Evolutionary conservation across 2,329 filamentous ascomycete genomes (phyloP).

Genomic region (Gnomoniopsis sp.): DNA sequence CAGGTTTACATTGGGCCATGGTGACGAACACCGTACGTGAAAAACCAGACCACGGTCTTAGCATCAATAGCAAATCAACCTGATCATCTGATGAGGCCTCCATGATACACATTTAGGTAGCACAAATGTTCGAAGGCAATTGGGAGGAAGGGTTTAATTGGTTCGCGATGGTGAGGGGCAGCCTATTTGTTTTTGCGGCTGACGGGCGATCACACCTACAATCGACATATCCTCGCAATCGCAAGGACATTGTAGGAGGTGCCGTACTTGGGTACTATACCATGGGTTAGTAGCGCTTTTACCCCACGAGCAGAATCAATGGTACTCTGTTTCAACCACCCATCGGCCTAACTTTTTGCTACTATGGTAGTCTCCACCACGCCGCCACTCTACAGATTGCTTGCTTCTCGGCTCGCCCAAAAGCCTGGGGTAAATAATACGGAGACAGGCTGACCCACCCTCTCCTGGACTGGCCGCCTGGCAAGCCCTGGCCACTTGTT

Average conservation of each 20-base stretch:
- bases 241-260: not conserved
- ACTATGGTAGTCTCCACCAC: not conserved
- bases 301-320: not conserved
- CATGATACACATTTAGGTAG: not conserved
- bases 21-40: not conserved
- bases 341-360: not conserved
- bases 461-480: conserved; percentile 14
- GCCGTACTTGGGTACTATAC: not conserved
- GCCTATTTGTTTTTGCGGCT: not conserved
- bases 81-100: not conserved
- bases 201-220: not conserved
- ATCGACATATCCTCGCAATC: not conserved
- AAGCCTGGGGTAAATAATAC: conserved; percentile 18
- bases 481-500: conserved; percentile 4
- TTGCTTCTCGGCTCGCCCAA: not conserved
- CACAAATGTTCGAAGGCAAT: not conserved
- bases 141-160: not conserved
- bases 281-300: not conserved
- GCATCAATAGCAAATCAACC: not conserved
- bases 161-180: conserved; percentile 2
- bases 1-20: too few relatives aligned
- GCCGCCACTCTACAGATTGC: not conserved
- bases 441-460: conserved; percentile 16
- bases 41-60: not conserved
- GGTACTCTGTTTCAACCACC: not conserved